Percentiles rank a stretch among this genome's conserved stretches.
These are phyloP conservation scores for Neoboletus brunneissimus DNA, from an alignment of 768 basidiomycete species.

Conservation along the genomic window DNA sequence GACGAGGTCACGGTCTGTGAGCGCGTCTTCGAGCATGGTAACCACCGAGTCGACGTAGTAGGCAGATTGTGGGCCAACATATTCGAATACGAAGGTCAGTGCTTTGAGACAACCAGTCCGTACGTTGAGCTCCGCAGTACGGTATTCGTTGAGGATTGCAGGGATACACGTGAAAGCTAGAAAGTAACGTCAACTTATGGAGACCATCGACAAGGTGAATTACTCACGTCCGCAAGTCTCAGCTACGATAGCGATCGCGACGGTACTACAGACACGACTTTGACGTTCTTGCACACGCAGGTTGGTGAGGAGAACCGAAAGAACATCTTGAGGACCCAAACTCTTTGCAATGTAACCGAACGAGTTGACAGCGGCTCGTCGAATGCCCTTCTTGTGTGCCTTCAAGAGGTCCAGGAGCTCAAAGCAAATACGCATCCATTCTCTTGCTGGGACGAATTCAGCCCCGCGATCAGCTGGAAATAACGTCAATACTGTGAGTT, in stretches of 20 bases:
- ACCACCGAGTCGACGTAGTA: constrained; percentile 98
- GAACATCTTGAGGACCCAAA: constrained; percentile 97
- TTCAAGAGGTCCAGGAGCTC: constrained; percentile 95
- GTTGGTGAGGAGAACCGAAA: constrained; percentile 94
- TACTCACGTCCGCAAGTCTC: constrained; percentile 80
- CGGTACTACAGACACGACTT: constrained; percentile 96
- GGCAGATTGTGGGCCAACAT: constrained; percentile 93
- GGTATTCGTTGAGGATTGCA: constrained; percentile 97
- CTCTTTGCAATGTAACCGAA: constrained; percentile 99
- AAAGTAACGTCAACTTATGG: constrained; percentile 11
- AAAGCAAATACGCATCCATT: constrained; percentile 99
- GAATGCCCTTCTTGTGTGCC: constrained; percentile 98
- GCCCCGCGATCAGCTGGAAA: constrained; percentile 90
- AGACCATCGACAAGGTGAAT: not conserved
- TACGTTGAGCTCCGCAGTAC: constrained; percentile 97
- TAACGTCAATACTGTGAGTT: constrained; percentile 2
- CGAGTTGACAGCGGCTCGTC: constrained; percentile 97
- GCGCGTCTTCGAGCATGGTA: constrained; percentile 96
- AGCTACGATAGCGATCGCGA: constrained; percentile 94
- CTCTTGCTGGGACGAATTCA: constrained; percentile 96
- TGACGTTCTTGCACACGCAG: constrained; percentile 98
- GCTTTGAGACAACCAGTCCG: constrained; percentile 99
- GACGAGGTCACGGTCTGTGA: constrained; percentile 97
- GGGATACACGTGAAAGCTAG: constrained; percentile 97
- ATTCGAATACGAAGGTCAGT: constrained; percentile 98